Evolutionary conservation across 2,329 filamentous ascomycete genomes (phyloP).

Genomic region (Mollisia scopiformis): DNA sequence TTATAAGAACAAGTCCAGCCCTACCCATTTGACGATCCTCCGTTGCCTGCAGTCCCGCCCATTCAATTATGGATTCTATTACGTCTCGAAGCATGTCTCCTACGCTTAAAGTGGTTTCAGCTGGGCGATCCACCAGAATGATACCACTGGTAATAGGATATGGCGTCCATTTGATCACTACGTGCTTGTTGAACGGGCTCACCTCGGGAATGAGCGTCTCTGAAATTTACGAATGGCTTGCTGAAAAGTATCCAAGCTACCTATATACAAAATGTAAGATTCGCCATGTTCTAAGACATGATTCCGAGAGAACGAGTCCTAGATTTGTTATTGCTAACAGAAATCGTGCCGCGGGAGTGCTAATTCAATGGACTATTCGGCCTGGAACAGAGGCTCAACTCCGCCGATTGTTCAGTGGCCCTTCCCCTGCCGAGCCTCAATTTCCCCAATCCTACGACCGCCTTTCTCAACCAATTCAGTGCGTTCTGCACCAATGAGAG

Average conservation of each 20-base stretch:
- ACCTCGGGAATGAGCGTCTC: slow-evolving; percentile 3
- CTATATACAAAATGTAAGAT: slow-evolving; percentile 11
- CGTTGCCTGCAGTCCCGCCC: no score
- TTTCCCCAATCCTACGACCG: slow-evolving; percentile 3
- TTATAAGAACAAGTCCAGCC: no score
- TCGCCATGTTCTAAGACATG: slow-evolving; percentile 5
- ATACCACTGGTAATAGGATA: slow-evolving; percentile 1
- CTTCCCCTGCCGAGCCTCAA: background rate
- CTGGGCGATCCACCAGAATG: slow-evolving; percentile 5
- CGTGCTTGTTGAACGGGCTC: slow-evolving; percentile 3
- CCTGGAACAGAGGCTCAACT: slow-evolving; percentile 10
- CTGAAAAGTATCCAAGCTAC: slow-evolving; percentile 13
- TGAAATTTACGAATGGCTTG: slow-evolving; percentile 12
- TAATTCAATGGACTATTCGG: slow-evolving; percentile 6
- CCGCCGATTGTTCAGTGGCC: background rate
- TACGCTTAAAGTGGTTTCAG: background rate
- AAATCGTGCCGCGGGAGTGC: slow-evolving; percentile 3
- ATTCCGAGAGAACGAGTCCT: slow-evolving; percentile 7
- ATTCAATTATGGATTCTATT: slow-evolving; percentile 7
- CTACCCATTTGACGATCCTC: no score
- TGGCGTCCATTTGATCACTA: slow-evolving; percentile 4
- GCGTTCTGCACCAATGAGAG: background rate
- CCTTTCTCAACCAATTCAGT: background rate
- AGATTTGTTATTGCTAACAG: slow-evolving; percentile 10
- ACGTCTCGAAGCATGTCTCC: background rate